Conservation (phyloP, 345 rosid genomes). For the Salix arbutifolia region DNA sequence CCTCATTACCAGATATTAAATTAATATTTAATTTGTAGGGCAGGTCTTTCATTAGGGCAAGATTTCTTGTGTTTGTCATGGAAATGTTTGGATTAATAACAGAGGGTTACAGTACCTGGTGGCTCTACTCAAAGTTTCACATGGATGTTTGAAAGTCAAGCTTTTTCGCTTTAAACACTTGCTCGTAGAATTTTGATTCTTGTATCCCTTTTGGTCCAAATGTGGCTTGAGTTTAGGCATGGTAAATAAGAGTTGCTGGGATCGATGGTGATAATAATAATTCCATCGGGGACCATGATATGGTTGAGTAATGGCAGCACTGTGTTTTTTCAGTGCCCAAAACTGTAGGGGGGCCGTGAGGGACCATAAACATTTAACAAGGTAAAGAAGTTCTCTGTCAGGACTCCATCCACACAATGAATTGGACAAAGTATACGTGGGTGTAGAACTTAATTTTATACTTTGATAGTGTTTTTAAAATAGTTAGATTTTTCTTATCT, state of each 20-base stretch:
- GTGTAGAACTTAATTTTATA: too few relatives aligned
- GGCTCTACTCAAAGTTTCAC: neutral
- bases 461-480: too few relatives aligned
- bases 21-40: conserved; percentile 7
- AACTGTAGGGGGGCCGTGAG: neutral
- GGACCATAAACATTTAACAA: neutral
- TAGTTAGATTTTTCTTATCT: too few relatives aligned
- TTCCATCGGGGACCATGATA: neutral
- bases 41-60: neutral
- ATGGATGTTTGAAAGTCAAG: neutral
- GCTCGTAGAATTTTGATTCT: neutral
- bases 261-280: neutral
- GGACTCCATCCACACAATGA: neutral
- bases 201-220: neutral
- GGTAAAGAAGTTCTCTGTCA: neutral
- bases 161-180: neutral
- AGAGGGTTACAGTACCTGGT: neutral
- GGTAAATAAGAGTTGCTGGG: neutral
- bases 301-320: neutral
- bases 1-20: neutral
- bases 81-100: neutral
- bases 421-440: too few relatives aligned
- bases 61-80: neutral
- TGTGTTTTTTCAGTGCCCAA: neutral
- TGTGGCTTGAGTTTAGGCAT: neutral